phyloP scores from a whole-genome alignment of 768 basidiomycete species.

The Amyloporia xantha region DNA sequence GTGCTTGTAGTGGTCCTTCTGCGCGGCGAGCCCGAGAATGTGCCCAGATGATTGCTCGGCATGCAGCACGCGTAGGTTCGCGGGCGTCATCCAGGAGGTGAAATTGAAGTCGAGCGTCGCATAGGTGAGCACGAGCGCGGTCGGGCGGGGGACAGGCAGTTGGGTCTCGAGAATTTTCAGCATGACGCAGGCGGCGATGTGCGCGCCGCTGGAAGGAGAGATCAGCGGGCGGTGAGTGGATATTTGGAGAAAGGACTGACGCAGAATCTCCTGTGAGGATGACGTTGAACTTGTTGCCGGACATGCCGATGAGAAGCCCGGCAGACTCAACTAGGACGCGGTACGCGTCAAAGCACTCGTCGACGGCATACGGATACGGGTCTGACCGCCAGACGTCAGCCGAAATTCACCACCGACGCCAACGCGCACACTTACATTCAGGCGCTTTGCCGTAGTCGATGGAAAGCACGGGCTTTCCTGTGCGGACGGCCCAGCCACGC shows the following conservation, averaged over 20 bases:
- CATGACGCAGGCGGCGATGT: slow-evolving; percentile 78
- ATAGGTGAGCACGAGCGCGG: slow-evolving; percentile 84
- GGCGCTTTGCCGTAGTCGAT: slow-evolving; percentile 97
- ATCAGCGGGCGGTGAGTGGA: slow-evolving; percentile 4
- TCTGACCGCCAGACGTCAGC: slow-evolving; percentile 43
- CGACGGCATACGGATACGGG: slow-evolving; percentile 94
- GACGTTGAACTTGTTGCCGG: slow-evolving; percentile 69
- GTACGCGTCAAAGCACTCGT: slow-evolving; percentile 92
- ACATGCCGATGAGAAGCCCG: slow-evolving; percentile 82
- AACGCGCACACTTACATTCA: slow-evolving; percentile 59
- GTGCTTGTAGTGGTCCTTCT: slow-evolving; percentile 79
- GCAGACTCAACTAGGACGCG: slow-evolving; percentile 71
- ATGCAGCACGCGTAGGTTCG: slow-evolving; percentile 75
- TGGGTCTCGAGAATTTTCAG: slow-evolving; percentile 74
- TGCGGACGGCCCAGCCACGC: slow-evolving; percentile 75
- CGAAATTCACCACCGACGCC: no score
- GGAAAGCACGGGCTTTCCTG: slow-evolving; percentile 72
- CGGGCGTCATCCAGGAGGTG: slow-evolving; percentile 91
- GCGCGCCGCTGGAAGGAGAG: slow-evolving; percentile 61
- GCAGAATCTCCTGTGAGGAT: slow-evolving; percentile 94
- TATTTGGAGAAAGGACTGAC: slow-evolving; percentile 42
- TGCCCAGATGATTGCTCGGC: slow-evolving; percentile 84
- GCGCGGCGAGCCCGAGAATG: slow-evolving; percentile 68
- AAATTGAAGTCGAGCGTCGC: slow-evolving; percentile 96
- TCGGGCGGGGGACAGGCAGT: slow-evolving; percentile 56